Evolutionary conservation across 2,329 filamentous ascomycete genomes (phyloP).

Genomic region (Paracoccidioides lutzii): DNA sequence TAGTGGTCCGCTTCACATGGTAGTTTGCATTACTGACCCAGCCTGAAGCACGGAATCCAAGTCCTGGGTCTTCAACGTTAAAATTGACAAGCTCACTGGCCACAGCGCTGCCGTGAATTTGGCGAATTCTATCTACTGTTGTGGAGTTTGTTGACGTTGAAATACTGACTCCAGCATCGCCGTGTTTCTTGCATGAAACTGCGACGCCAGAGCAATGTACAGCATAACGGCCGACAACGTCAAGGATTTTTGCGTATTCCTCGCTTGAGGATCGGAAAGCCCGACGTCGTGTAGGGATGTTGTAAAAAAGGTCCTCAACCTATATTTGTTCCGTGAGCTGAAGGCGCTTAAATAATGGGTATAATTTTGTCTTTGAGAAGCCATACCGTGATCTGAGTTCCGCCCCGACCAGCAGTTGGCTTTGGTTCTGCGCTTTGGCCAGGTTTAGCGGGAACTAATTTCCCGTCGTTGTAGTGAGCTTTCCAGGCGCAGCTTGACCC

Average conservation of each 20-base stretch:
- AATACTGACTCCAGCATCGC: slow-evolving; percentile 70
- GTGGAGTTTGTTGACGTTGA: slow-evolving; percentile 62
- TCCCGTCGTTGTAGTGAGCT: slow-evolving; percentile 74
- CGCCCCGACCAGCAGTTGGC: slow-evolving; percentile 70
- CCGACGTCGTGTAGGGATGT: slow-evolving; percentile 71
- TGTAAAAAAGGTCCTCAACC: slow-evolving; percentile 95
- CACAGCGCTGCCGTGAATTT: slow-evolving; percentile 71
- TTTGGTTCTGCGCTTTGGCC: slow-evolving; percentile 79
- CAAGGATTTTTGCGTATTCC: slow-evolving; percentile 95
- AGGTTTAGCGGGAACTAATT: slow-evolving; percentile 68
- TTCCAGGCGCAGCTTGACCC: slow-evolving; percentile 82
- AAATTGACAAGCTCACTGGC: slow-evolving; percentile 81
- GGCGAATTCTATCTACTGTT: slow-evolving; percentile 71
- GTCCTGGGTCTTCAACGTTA: slow-evolving; percentile 56
- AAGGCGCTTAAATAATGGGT: not conserved
- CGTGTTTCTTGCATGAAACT: slow-evolving; percentile 94
- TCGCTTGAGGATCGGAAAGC: slow-evolving; percentile 87
- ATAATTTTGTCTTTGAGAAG: not conserved
- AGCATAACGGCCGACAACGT: slow-evolving; percentile 85
- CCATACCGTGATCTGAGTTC: slow-evolving; percentile 74
- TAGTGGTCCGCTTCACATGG: slow-evolving; percentile 72
- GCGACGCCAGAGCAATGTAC: slow-evolving; percentile 83
- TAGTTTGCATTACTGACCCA: slow-evolving; percentile 90
- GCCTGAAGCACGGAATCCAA: slow-evolving; percentile 72
- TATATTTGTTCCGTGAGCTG: slow-evolving; percentile 14